Conservation (phyloP, 225 moss, liverwort and hornwort species). For the Antitrichia curtipendula region DNA sequence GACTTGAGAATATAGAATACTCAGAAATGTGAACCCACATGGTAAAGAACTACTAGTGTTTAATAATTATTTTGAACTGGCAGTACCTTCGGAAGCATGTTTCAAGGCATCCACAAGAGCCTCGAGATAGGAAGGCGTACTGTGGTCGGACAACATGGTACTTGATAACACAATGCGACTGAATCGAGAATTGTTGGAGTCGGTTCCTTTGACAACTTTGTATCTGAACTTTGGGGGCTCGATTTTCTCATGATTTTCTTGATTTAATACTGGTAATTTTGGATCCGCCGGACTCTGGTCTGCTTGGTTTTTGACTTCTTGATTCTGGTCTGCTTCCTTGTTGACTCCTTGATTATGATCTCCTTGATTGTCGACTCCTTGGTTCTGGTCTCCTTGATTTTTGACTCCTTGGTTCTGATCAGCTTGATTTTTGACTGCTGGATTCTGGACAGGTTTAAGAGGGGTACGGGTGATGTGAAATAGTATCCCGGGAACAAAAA, state of each 20-base stretch:
- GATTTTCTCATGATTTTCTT: background rate
- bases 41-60: background rate
- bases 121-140: conserved; percentile 16
- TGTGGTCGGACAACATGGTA: conserved; percentile 40
- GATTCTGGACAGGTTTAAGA: conserved; percentile 15
- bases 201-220: conserved; percentile 27
- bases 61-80: background rate
- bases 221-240: conserved; percentile 8
- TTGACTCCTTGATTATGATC: background rate
- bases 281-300: background rate
- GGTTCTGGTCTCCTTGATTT: background rate
- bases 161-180: conserved; percentile 36
- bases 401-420: background rate
- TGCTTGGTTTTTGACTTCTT: background rate
- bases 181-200: conserved; percentile 37
- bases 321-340: background rate
- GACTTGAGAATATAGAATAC: background rate
- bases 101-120: conserved; percentile 34
- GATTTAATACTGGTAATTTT: background rate
- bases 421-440: background rate
- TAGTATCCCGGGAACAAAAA: conserved; percentile 62
- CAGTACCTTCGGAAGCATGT: conserved; percentile 8
- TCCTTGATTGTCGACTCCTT: background rate
- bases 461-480: conserved; percentile 62
- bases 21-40: background rate